Evolutionary conservation across 129 eudicot species (phyloP).

Genomic region (Ambrosia artemisiifolia): DNA sequence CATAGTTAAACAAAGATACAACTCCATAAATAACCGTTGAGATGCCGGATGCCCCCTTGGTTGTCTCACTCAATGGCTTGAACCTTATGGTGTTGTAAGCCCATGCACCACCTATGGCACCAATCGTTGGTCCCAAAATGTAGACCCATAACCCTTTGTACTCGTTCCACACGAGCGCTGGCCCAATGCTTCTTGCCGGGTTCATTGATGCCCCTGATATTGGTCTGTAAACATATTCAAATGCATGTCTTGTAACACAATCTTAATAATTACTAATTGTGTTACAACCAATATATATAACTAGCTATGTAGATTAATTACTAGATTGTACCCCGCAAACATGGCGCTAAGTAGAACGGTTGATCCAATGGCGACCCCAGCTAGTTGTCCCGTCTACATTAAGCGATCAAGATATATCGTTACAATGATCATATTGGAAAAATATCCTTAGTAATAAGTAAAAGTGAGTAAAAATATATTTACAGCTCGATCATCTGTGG

Average conservation of each 20-base stretch:
- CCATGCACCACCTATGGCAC: constrained; percentile 84
- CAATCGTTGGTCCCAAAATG: constrained; percentile 60
- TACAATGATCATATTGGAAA: background rate
- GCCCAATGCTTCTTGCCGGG: constrained; percentile 91
- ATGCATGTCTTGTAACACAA: background rate
- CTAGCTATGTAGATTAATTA: background rate
- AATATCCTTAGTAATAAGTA: background rate
- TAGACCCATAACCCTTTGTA: constrained; percentile 73
- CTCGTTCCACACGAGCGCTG: constrained; percentile 59
- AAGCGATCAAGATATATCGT: background rate
- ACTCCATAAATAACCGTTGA: background rate
- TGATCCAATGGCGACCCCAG: constrained; percentile 31
- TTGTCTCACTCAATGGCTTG: constrained; percentile 68
- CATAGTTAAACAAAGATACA: background rate
- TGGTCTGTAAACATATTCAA: constrained; percentile 39
- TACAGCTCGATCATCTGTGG: constrained; percentile 82
- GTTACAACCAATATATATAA: background rate
- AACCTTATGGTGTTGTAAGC: constrained; percentile 64
- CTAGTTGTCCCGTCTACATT: constrained; percentile 5
- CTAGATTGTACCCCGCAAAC: constrained; percentile 12
- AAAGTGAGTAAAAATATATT: constrained; percentile 11
- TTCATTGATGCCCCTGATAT: constrained; percentile 94
- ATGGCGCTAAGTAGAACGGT: constrained; percentile 7
- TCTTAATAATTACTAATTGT: background rate
- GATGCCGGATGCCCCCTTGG: constrained; percentile 38